Evolutionary conservation across 164 flowering plant genomes (phyloP).

Genomic region (Platanus orientalis): DNA sequence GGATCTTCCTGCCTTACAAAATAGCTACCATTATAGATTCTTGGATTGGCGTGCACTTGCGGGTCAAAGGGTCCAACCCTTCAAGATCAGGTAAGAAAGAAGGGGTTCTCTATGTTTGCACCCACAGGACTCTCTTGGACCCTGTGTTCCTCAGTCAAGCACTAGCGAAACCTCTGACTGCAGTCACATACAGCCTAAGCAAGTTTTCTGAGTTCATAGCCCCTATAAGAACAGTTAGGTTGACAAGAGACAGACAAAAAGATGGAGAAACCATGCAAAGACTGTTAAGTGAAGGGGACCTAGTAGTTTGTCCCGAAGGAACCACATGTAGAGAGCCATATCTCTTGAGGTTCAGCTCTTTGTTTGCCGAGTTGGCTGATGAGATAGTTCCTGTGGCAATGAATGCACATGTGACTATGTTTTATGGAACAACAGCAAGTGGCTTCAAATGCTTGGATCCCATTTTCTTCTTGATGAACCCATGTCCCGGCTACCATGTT

Average conservation of each 20-base stretch:
- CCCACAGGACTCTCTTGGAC: constrained; percentile 76
- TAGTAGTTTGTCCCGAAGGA: constrained; percentile 93
- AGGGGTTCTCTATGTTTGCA: constrained; percentile 73
- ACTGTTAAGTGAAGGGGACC: constrained; percentile 60
- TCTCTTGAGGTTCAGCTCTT: constrained; percentile 67
- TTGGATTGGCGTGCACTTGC: constrained; percentile 38
- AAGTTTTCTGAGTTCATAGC: constrained; percentile 62
- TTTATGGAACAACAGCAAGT: constrained; percentile 84
- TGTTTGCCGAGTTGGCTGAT: constrained; percentile 76
- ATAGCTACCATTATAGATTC: constrained; percentile 25
- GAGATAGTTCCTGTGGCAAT: constrained; percentile 85
- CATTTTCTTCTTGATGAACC: constrained; percentile 84
- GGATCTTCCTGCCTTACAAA: constrained; percentile 47
- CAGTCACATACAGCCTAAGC: constrained; percentile 86
- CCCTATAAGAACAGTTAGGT: constrained; percentile 67
- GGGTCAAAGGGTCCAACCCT: constrained; percentile 25
- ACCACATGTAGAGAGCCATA: constrained; percentile 95
- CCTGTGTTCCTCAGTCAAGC: constrained; percentile 53
- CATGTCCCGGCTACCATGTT: constrained; percentile 50
- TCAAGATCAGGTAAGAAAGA: constrained; percentile 9
- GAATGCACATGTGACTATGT: constrained; percentile 61
- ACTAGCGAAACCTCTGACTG: constrained; percentile 46
- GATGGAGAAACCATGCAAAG: constrained; percentile 62
- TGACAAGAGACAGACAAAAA: constrained; percentile 52
- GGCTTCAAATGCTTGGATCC: constrained; percentile 83